These are phyloP conservation scores for Henckelia pumila DNA, from an alignment of 257 asterid species.

Conservation along the genomic window DNA sequence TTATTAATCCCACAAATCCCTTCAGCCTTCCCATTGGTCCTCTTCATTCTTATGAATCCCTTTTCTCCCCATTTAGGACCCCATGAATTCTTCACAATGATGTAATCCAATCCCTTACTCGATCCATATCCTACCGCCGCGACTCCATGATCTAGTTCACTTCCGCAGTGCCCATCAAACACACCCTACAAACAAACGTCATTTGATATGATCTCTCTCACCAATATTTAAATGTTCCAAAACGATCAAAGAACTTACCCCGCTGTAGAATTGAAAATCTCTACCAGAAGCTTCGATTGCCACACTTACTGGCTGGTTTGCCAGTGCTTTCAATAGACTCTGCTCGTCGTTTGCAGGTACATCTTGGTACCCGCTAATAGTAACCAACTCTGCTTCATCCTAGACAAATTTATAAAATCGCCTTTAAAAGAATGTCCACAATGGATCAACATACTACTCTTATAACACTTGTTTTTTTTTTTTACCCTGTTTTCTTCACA, in stretches of 20 bases:
- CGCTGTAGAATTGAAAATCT: conserved; percentile 71
- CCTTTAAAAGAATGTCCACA: neutral
- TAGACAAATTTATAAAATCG: conserved; percentile 1
- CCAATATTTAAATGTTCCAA: neutral
- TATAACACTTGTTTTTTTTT: neutral
- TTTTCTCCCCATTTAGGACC: conserved; percentile 67
- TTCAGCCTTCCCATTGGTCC: conserved; percentile 44
- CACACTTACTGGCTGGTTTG: conserved; percentile 72
- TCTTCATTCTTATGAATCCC: conserved; percentile 57
- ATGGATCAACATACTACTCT: neutral
- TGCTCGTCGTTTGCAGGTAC: conserved; percentile 64
- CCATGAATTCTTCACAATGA: conserved; percentile 64
- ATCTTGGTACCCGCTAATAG: conserved; percentile 50
- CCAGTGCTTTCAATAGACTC: conserved; percentile 62
- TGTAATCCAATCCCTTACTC: conserved; percentile 43
- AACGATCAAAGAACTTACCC: conserved; percentile 32
- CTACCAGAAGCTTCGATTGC: conserved; percentile 78
- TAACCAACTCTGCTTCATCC: conserved; percentile 41
- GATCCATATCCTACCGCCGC: conserved; percentile 63
- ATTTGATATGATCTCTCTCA: too few species aligned
- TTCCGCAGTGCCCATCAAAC: conserved; percentile 54
- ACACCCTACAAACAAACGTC: conserved; percentile 44
- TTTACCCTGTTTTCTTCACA: conserved; percentile 60
- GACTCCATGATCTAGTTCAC: conserved; percentile 62
- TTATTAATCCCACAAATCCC: conserved; percentile 65